Base-by-base conservation (phyloP, 176 grass and related monocot species). In the Rhynchospora breviuscula region DNA sequence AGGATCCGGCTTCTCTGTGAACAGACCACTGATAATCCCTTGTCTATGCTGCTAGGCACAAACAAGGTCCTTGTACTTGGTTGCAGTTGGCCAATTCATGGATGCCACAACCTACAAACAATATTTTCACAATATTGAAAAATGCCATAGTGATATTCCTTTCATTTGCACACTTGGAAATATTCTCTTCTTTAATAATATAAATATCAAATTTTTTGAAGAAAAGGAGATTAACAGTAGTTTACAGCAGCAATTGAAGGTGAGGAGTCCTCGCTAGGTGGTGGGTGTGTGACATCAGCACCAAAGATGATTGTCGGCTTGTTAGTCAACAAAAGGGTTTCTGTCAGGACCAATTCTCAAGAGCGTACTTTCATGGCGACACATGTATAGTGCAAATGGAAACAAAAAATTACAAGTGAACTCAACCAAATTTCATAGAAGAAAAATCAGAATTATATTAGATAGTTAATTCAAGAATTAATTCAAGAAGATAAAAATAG, bases 21-120 rank as follows among this genome's bases (percentile, higher is more conserved):
- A 98, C 79, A 98, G 84, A 76, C 91, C 82, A 74, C 79, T 7
- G 54, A 98, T 98, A 25, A 95, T 93, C 61, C 91, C 95, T 43
- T 93, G n/a, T 33, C 92, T 90, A 43, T 85, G 90, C 51, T 47
- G 22, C 87, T 95, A 92, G 19, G 92, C 90, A 86, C 87, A 93
- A 19, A 98, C 84, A 49, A 95, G 87, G 35, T 91, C 94, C 62
- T 76, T 94, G 82, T 98, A 95, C 57, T 82, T 98, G 8, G 92
- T 87, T 43, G 91, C 89, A 86, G 85, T 67, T n/a, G 92, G 92
- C 92, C 95, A 95, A 90, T 95, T 91, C 78, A 93, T 94, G 1
- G 91, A 95, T 52, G 89, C 95, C 78, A 98, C 91, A 65, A 98
- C 91, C 95, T 98, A 49, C 7, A 82, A 25, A 68, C 43, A 57